Evolutionary conservation across 2,329 filamentous ascomycete genomes (phyloP).

Genomic region (Paraphoma chrysanthemicola): DNA sequence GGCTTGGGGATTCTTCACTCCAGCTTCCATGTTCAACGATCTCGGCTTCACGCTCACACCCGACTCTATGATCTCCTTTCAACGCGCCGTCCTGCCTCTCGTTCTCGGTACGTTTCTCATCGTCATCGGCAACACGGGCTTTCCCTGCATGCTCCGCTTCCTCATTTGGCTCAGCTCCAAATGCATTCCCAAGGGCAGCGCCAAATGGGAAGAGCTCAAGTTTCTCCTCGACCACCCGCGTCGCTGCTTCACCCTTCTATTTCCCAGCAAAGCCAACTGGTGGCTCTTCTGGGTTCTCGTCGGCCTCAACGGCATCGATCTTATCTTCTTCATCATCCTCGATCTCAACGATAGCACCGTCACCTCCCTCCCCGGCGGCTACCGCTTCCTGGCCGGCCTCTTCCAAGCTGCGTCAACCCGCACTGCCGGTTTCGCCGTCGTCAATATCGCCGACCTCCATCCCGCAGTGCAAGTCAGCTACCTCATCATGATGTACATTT

Average conservation of each 20-base stretch:
- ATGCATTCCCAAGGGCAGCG: constrained; percentile 68
- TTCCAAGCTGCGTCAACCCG: constrained; percentile 91
- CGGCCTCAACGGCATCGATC: constrained; percentile 80
- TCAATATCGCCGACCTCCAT: constrained; percentile 79
- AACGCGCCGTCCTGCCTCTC: constrained; percentile 75
- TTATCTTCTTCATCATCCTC: constrained; percentile 90
- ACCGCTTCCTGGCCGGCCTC: constrained; percentile 81
- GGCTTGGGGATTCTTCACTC: constrained; percentile 94
- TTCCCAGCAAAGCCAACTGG: constrained; percentile 90
- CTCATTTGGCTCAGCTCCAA: constrained; percentile 85
- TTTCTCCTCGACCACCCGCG: constrained; percentile 95
- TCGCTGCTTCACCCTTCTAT: constrained; percentile 93
- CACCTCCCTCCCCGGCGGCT: constrained; percentile 70
- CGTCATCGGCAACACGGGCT: constrained; percentile 93
- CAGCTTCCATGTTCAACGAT: constrained; percentile 90
- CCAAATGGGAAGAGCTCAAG: constrained; percentile 85
- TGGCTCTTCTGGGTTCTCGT: constrained; percentile 91
- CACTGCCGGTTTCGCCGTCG: constrained; percentile 86
- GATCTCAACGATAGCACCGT: constrained; percentile 80
- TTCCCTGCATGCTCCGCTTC: constrained; percentile 92
- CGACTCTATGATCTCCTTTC: constrained; percentile 92
- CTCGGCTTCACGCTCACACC: constrained; percentile 92
- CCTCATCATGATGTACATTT: constrained; percentile 99
- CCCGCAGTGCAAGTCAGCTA: constrained; percentile 94
- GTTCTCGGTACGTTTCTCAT: constrained; percentile 85